Evolutionary conservation across 2,329 filamentous ascomycete genomes (phyloP).

Genomic region (Tolypocladium guangdongense): DNA sequence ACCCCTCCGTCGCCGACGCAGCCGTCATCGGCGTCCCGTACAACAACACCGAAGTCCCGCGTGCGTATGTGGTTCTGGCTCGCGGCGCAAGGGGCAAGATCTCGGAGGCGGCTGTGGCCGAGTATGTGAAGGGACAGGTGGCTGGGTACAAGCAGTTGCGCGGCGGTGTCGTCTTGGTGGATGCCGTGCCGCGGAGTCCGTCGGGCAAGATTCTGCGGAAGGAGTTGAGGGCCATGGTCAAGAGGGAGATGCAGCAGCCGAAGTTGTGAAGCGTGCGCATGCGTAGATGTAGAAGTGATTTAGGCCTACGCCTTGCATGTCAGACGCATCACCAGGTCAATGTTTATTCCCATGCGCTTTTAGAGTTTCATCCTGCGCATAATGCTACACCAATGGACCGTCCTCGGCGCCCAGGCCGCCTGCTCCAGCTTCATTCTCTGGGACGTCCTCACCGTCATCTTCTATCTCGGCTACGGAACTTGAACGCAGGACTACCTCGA

Average conservation of each 20-base stretch:
- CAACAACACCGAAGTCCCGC: slow-evolving; percentile 35
- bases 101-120: slow-evolving; percentile 13
- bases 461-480: too few relatives aligned
- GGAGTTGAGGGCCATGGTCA: slow-evolving; percentile 22
- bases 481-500: too few relatives aligned
- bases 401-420: neutral
- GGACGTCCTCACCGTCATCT: too few relatives aligned
- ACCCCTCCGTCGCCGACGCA: slow-evolving; percentile 39
- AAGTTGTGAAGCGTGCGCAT: slow-evolving; percentile 16
- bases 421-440: too few relatives aligned
- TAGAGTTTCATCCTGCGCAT: too few relatives aligned
- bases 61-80: slow-evolving; percentile 23
- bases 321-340: too few relatives aligned
- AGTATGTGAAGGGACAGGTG: slow-evolving; percentile 15
- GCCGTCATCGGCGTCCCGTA: slow-evolving; percentile 49
- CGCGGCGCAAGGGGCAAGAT: slow-evolving; percentile 11
- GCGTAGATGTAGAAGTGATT: too few relatives aligned
- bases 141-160: slow-evolving; percentile 54
- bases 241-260: slow-evolving; percentile 9
- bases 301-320: neutral
- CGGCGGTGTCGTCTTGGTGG: slow-evolving; percentile 56
- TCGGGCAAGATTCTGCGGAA: slow-evolving; percentile 35
- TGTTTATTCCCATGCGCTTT: too few relatives aligned
- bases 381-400: neutral
- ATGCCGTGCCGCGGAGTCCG: slow-evolving; percentile 57